phyloP scores from a whole-genome alignment of 306 rosid species.

The Mimosa pudica region DNA sequence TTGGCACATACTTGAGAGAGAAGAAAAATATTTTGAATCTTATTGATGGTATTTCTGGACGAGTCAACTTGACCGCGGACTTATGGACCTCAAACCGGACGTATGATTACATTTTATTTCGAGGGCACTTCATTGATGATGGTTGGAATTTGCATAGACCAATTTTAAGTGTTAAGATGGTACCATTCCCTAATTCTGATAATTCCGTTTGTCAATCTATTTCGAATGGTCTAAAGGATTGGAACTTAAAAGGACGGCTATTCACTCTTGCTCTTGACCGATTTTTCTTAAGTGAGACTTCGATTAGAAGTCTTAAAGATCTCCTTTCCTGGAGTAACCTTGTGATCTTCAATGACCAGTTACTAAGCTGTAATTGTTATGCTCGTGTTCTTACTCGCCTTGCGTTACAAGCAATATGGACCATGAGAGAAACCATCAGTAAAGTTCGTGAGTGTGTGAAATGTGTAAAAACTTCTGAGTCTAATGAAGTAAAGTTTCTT shows the following conservation, averaged over 20 bases:
- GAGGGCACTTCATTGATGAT: constrained; percentile 82
- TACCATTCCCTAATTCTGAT: constrained; percentile 64
- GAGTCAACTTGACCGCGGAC: constrained; percentile 78
- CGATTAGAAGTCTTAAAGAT: constrained; percentile 61
- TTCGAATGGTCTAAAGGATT: constrained; percentile 67
- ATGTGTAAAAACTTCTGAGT: constrained; percentile 70
- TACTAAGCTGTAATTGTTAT: constrained; percentile 71
- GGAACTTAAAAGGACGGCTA: constrained; percentile 76
- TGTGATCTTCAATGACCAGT: constrained; percentile 73
- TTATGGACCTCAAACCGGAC: constrained; percentile 72
- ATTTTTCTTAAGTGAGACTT: constrained; percentile 59
- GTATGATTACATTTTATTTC: constrained; percentile 65
- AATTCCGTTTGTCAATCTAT: constrained; percentile 62
- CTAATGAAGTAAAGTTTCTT: constrained; percentile 61
- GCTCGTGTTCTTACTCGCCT: constrained; percentile 80
- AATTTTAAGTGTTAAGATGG: constrained; percentile 68
- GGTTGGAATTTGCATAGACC: constrained; percentile 76
- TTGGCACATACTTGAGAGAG: constrained; percentile 58
- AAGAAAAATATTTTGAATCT: constrained; percentile 69
- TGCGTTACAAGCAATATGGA: constrained; percentile 56
- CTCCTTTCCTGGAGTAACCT: constrained; percentile 74
- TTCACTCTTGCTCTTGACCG: constrained; percentile 68
- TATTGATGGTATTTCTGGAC: constrained; percentile 66
- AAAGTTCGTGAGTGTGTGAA: constrained; percentile 83
- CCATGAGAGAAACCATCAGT: constrained; percentile 52